Conservation (phyloP, 2,329 filamentous ascomycete species). For the Hypomyces perniciosus region DNA sequence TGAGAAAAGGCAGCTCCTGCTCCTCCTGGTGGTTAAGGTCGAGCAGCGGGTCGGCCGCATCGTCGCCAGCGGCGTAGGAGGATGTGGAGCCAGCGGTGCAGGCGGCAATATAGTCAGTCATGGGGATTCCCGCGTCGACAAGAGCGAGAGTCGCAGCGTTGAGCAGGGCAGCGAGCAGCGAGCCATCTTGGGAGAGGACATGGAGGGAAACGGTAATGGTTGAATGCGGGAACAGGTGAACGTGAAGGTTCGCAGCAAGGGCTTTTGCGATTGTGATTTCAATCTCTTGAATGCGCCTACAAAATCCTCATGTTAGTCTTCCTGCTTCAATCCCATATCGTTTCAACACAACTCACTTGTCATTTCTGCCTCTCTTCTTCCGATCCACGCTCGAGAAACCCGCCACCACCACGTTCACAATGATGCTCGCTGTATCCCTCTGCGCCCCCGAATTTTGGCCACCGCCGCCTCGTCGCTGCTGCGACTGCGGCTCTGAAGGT, state of each 20-base stretch:
- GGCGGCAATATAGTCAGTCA: slow-evolving; percentile 84
- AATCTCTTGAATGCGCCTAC: slow-evolving; percentile 73
- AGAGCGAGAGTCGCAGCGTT: slow-evolving; percentile 90
- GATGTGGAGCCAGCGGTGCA: slow-evolving; percentile 81
- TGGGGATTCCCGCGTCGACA: slow-evolving; percentile 90
- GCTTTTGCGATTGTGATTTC: slow-evolving; percentile 72
- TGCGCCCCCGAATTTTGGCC: slow-evolving; percentile 34
- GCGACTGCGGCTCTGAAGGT: slow-evolving; percentile 59
- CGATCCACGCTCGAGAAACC: slow-evolving; percentile 85
- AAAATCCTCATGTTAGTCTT: background rate
- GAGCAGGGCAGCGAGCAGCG: slow-evolving; percentile 78
- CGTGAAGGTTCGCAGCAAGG: slow-evolving; percentile 72
- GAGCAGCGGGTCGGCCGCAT: slow-evolving; percentile 67
- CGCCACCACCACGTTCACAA: slow-evolving; percentile 77
- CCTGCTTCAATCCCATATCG: background rate
- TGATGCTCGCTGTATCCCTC: slow-evolving; percentile 51
- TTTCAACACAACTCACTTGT: slow-evolving; percentile 57
- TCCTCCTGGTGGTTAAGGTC: slow-evolving; percentile 77
- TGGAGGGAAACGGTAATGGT: slow-evolving; percentile 79
- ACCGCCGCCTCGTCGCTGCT: slow-evolving; percentile 24
- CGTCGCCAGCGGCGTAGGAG: slow-evolving; percentile 58
- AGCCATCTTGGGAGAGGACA: slow-evolving; percentile 84
- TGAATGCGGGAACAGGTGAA: slow-evolving; percentile 81
- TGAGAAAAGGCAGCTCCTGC: slow-evolving; percentile 82
- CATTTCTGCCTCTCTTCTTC: slow-evolving; percentile 65